phyloP scores from a whole-genome alignment of 2,329 filamentous ascomycete species.

The Sporothrix variecibatus region DNA sequence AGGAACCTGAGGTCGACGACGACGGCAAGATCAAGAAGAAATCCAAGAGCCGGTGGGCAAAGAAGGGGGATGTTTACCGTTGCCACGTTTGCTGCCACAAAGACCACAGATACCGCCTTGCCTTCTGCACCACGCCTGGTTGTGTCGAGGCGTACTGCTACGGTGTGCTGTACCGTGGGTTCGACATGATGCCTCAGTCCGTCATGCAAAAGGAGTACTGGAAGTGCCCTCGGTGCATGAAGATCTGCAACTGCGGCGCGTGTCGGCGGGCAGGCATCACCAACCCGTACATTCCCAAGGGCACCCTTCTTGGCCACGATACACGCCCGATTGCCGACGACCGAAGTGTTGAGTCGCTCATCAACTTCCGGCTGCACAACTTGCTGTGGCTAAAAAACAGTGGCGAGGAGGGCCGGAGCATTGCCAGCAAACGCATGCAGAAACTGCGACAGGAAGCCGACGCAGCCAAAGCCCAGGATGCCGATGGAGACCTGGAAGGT shows the following conservation, averaged over 20 bases:
- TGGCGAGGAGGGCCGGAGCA: constrained; percentile 60
- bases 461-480: constrained; percentile 56
- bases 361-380: constrained; percentile 90
- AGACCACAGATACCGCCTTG: constrained; percentile 82
- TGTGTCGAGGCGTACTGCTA: constrained; percentile 86
- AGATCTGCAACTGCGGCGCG: constrained; percentile 81
- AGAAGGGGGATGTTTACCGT: constrained; percentile 55
- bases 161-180: constrained; percentile 86
- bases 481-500: constrained; percentile 27
- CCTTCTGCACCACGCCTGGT: constrained; percentile 68
- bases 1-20: constrained; percentile 62
- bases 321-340: constrained; percentile 88
- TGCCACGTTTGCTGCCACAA: constrained; percentile 85
- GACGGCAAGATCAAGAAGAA: constrained; percentile 66
- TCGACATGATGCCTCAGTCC: constrained; percentile 82
- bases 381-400: constrained; percentile 72
- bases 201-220: constrained; percentile 80
- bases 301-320: constrained; percentile 85
- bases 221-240: constrained; percentile 84
- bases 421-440: constrained; percentile 60
- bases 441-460: constrained; percentile 58
- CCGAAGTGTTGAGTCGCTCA: constrained; percentile 83
- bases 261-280: constrained; percentile 71
- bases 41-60: constrained; percentile 58
- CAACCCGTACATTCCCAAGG: constrained; percentile 80